Base-by-base conservation (phyloP, 805 yeast genomes). In the Torulaspora microellipsoides region DNA sequence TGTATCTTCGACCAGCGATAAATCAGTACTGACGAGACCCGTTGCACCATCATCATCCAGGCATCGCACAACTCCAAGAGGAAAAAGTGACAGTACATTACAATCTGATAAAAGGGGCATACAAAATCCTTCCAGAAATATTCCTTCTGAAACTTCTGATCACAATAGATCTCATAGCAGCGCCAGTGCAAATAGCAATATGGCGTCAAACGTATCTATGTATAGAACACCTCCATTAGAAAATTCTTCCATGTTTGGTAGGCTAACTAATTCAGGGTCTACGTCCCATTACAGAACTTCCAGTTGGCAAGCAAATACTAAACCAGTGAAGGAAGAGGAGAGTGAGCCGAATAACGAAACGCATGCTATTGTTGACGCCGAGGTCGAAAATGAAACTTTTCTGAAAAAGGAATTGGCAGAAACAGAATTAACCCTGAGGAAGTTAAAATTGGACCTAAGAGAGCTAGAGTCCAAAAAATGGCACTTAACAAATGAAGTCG, bases 401-500 rank as follows among this genome's bases (percentile, higher is more conserved):
- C 42, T 50, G 9, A 50, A 48, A 17, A 49, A 43, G 28, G 67
- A 62, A 9, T 31, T 58, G 11, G 52, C 46, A 5, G 53, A 49
- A n/a, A 46, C 60, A 45, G 66, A 66, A 48, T 43, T 75, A 48
- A 55, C 65, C 17, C 49, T 76, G 41, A 66, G 72, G 40, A 56
- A 64, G n/a, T 42, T 76, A 44, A 73, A 69, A 40, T 52, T 61
- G 30, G 74, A 71, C 47, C 52, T 80, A 10, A 57, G 63, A 12
- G 62, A 61, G 32, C 70, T 74, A 47, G 68, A 70, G 30, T 58
- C 69, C 1, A 64, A 69, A 1, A 78, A 75, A 49, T 69, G 72
- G 2, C 60, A 60, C 5, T 51, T 82, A 29, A 45, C 67, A 15
- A 68, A 65, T 34, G 88, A 83, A 31, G 70, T 84, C 11, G 73